phyloP scores from a whole-genome alignment of 345 rosid species.

The Odontarrhena argentea region DNA sequence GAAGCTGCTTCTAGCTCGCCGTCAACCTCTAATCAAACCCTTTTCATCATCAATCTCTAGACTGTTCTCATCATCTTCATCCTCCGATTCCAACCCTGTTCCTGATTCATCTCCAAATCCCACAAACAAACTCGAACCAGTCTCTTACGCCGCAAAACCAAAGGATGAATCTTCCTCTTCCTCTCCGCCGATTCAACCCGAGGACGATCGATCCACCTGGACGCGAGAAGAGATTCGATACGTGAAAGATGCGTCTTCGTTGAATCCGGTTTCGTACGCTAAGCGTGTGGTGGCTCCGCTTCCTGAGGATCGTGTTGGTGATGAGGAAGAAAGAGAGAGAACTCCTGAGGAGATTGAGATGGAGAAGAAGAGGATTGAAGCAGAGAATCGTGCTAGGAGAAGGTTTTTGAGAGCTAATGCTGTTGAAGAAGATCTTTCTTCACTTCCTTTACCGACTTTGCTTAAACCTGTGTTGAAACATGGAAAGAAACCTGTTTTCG shows the following conservation, averaged over 20 bases:
- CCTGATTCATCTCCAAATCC: conserved; percentile 28
- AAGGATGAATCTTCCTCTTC: conserved; percentile 38
- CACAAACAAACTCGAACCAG: conserved; percentile 46
- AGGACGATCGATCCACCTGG: conserved; percentile 45
- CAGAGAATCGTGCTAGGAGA: conserved; percentile 43
- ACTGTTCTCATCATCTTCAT: conserved; percentile 45
- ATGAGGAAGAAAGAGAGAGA: conserved; percentile 32
- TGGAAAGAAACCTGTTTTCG: conserved; percentile 60
- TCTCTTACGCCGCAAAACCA: conserved; percentile 67
- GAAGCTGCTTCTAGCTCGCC: conserved; percentile 63
- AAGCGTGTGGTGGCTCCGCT: conserved; percentile 71
- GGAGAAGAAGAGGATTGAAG: conserved; percentile 49
- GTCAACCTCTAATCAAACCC: conserved; percentile 43
- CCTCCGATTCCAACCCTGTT: conserved; percentile 29
- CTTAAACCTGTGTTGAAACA: conserved; percentile 61
- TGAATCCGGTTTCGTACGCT: conserved; percentile 73
- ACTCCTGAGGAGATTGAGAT: conserved; percentile 44
- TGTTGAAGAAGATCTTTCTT: conserved; percentile 52
- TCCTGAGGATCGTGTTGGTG: conserved; percentile 62
- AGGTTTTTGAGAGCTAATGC: conserved; percentile 41
- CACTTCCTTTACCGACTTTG: conserved; percentile 64
- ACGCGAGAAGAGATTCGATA: conserved; percentile 80
- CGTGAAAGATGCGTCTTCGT: conserved; percentile 57
- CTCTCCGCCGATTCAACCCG: conserved; percentile 17
- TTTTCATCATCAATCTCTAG: conserved; percentile 41